Evolutionary conservation across 176 grass and related monocot species (phyloP), one percentile per base, ranked within the genome.

Genomic region (Poa annua): DNA sequence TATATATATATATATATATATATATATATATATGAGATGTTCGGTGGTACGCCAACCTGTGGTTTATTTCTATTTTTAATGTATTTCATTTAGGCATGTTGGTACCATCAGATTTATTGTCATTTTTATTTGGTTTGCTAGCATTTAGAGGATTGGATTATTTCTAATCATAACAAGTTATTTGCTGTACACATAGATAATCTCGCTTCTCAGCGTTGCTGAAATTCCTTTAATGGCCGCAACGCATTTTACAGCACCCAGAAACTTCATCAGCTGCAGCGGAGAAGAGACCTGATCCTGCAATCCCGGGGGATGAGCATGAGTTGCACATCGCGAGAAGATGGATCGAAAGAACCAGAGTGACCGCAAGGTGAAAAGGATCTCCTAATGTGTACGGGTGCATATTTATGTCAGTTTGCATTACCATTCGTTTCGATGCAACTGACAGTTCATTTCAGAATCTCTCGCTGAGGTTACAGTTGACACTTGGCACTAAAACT

Each of bases 261-360:
- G 74, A 77, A 24, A 41, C 53, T 39, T 41, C 74, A 14, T 14
- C 74, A 77, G 12, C 20, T 77, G 34, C 53, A 77, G 52, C 22
- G 39, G 67, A 71, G 67, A 13, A 44, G 67, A 71, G 11, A 45
- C 39, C 11, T 71, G 67, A 71, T 71, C 67, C 38, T 71, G n/a
- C 39, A 22, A 24, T 24, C 38, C 20, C 0, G 35, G 74, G 52
- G 34, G 20, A 15, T 59, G 74, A n/a, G 53, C 53, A 59, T 34
- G 55, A 59, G 20, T 59, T 59, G 53, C 6, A n/a, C n/a, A 15
- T 41, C 59, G 6, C 59, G 20, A 59, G 51, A 76, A 76, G 33
- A 57, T 76, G 53, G 35, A 59, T 15, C 20, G 52, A 41, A 42
- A 77, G 34, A 8, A 25, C 71, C 71, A 33, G 8, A 74, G 24